A percentile compares a stretch with the other conserved stretches of the same genome.
These are phyloP conservation scores for Russula virescens DNA, from an alignment of 768 basidiomycete genomes.

Conservation along the genomic window DNA sequence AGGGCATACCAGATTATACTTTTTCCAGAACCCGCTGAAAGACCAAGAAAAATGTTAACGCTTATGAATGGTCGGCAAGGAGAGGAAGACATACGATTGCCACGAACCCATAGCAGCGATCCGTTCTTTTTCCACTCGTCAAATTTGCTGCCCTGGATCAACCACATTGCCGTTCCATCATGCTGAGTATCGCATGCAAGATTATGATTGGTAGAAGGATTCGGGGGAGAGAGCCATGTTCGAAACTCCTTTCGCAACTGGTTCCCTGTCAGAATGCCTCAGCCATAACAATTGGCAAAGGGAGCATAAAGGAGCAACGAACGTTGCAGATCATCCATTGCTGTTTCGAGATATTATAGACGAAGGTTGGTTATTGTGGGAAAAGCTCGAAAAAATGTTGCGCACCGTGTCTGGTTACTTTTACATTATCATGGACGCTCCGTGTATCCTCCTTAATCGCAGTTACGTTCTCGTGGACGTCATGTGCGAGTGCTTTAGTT, in stretches of 20 bases:
- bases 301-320: background rate
- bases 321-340: background rate
- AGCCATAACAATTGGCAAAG: background rate
- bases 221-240: conserved; percentile 5
- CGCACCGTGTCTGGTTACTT: background rate
- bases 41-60: background rate
- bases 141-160: background rate
- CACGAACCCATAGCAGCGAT: conserved; percentile 5
- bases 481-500: background rate
- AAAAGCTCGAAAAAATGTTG: background rate
- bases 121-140: background rate
- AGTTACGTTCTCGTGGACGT: background rate
- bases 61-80: too few species aligned
- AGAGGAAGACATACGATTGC: background rate
- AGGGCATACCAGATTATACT: conserved; percentile 1
- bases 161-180: conserved; percentile 1
- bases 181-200: background rate
- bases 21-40: conserved; percentile 4
- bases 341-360: background rate
- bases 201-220: conserved; percentile 9
- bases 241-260: background rate
- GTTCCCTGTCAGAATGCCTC: background rate
- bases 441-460: background rate
- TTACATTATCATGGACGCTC: background rate
- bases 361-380: background rate